These are phyloP conservation scores for Geranium rotundifolium DNA, from an alignment of 345 rosid species.

Conservation along the genomic window DNA sequence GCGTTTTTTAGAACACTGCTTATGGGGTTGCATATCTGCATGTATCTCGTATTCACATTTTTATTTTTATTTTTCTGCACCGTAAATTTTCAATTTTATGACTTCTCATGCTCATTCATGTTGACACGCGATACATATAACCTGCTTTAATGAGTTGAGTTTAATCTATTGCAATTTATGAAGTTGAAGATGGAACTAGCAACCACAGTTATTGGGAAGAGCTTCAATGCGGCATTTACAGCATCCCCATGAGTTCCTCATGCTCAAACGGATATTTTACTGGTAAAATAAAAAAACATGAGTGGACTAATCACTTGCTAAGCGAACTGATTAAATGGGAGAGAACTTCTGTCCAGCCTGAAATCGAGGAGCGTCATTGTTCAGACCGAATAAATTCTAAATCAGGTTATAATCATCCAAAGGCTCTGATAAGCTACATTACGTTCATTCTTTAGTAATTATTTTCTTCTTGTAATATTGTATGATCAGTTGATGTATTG, in stretches of 20 bases:
- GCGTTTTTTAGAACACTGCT: too few relatives aligned
- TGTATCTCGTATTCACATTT: too few relatives aligned
- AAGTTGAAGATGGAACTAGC: constrained; percentile 31
- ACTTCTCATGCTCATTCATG: too few relatives aligned
- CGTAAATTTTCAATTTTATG: too few relatives aligned
- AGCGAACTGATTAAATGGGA: constrained; percentile 65
- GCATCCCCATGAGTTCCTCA: constrained; percentile 33
- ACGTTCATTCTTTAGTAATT: background rate
- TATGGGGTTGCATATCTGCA: too few relatives aligned
- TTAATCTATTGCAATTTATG: constrained; percentile 27
- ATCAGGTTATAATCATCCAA: constrained; percentile 10
- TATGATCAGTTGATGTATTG: background rate
- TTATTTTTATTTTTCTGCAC: too few relatives aligned
- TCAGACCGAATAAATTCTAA: constrained; percentile 1
- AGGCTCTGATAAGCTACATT: background rate
- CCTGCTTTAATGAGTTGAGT: background rate
- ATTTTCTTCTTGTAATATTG: background rate
- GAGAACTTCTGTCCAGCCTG: constrained; percentile 45
- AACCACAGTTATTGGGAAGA: constrained; percentile 61
- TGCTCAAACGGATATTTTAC: constrained; percentile 16
- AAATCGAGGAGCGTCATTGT: constrained; percentile 1
- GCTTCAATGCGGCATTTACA: constrained; percentile 78
- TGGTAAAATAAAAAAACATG: constrained; percentile 54
- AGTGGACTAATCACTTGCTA: constrained; percentile 42
- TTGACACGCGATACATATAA: background rate